Conservation (phyloP, 2,329 filamentous ascomycete species). For the Exophiala spinifera region DNA sequence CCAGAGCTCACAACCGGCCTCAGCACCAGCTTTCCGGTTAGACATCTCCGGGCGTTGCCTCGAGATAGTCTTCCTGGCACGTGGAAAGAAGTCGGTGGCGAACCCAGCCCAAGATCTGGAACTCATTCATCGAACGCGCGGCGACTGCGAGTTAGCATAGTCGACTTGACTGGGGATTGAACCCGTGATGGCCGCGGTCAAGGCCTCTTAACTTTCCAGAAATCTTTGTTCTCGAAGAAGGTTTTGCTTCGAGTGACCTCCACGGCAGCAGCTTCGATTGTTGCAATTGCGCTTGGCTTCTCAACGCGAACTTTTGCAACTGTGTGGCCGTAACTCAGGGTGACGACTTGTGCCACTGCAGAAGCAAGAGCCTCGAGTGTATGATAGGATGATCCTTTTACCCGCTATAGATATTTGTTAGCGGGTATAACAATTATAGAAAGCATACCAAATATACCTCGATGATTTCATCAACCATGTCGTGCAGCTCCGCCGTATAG, state of each 20-base stretch:
- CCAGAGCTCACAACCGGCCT: slow-evolving; percentile 9
- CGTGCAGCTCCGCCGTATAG: slow-evolving; percentile 32
- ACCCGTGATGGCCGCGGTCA: slow-evolving; percentile 3
- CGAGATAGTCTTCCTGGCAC: slow-evolving; percentile 37
- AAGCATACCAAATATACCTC: slow-evolving; percentile 33
- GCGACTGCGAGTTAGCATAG: slow-evolving; percentile 23
- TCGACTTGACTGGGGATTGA: slow-evolving; percentile 27
- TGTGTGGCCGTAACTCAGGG: slow-evolving; percentile 44
- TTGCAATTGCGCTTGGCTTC: slow-evolving; percentile 51
- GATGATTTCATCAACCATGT: slow-evolving; percentile 38
- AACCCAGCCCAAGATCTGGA: slow-evolving; percentile 17
- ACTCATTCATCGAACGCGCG: not conserved
- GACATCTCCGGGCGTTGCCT: slow-evolving; percentile 29
- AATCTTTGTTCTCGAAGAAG: slow-evolving; percentile 40
- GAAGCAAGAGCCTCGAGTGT: slow-evolving; percentile 52
- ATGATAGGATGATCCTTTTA: slow-evolving; percentile 49
- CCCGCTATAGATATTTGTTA: slow-evolving; percentile 33
- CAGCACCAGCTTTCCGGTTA: not conserved
- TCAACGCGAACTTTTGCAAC: slow-evolving; percentile 48
- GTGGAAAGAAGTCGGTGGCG: slow-evolving; percentile 32
- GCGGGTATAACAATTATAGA: slow-evolving; percentile 2
- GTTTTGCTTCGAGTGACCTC: slow-evolving; percentile 46
- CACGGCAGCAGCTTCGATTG: slow-evolving; percentile 49
- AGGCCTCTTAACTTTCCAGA: slow-evolving; percentile 30
- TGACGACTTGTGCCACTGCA: slow-evolving; percentile 46